Evolutionary conservation across 306 rosid species (phyloP).

Genomic region (Prunus davidiana): DNA sequence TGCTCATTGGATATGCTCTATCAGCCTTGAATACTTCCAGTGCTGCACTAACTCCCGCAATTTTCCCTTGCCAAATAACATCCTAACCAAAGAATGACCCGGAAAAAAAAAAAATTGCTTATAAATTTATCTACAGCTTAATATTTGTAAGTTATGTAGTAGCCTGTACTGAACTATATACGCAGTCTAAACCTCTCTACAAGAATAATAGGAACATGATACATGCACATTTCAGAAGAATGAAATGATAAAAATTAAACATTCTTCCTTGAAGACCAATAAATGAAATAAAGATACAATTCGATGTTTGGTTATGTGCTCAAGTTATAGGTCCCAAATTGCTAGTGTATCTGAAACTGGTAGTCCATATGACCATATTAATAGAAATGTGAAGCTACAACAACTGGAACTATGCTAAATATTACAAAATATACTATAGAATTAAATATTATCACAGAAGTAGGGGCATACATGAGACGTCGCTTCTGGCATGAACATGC

Average conservation of each 20-base stretch:
- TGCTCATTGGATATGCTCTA: constrained; percentile 67
- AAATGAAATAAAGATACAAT: not conserved
- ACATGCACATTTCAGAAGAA: not conserved
- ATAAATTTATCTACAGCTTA: not conserved
- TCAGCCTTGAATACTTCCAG: constrained; percentile 76
- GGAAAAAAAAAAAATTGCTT: not conserved
- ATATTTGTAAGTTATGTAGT: not conserved
- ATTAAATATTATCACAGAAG: constrained; percentile 14
- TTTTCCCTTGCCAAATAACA: constrained; percentile 84
- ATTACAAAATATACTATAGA: constrained; percentile 8
- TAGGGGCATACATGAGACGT: constrained; percentile 56
- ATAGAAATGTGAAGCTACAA: not conserved
- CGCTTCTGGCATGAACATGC: constrained; percentile 97
- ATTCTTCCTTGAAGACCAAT: constrained; percentile 1
- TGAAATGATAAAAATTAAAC: not conserved
- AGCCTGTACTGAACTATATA: constrained; percentile 1
- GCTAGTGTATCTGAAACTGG: not conserved
- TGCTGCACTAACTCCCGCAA: constrained; percentile 84
- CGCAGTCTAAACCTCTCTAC: constrained; percentile 2
- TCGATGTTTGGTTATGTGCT: not conserved
- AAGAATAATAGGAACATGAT: not conserved
- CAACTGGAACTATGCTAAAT: constrained; percentile 3
- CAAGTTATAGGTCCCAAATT: not conserved
- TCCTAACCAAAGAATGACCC: constrained; percentile 46
- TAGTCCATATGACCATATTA: not conserved